Percentiles rank a stretch among this genome's conserved stretches.
Evolutionary conservation across 495 filamentous ascomycete genomes (phyloP).

Genomic region (Penicillium subrubescens): DNA sequence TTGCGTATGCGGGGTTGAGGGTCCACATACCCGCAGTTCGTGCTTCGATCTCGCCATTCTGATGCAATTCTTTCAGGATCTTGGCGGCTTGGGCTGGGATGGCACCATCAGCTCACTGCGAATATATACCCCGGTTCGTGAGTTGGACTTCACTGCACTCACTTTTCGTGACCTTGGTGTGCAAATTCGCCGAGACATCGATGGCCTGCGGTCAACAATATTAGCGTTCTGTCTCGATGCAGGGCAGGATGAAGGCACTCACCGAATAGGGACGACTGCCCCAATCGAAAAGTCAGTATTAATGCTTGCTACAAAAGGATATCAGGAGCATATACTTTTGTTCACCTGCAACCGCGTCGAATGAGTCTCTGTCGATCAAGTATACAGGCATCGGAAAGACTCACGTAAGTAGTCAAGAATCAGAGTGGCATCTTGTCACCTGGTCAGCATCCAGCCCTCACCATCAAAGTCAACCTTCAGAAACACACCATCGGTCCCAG

Average conservation of each 20-base stretch:
- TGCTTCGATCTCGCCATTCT: conserved; percentile 59
- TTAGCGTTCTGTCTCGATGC: background rate
- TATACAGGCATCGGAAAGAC: conserved; percentile 19
- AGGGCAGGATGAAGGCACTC: conserved; percentile 8
- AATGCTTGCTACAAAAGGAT: background rate
- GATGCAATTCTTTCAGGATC: conserved; percentile 63
- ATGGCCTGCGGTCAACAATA: conserved; percentile 46
- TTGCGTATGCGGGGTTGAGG: background rate
- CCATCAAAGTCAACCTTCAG: background rate
- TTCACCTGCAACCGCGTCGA: conserved; percentile 41
- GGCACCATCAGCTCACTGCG: conserved; percentile 10
- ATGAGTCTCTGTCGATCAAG: background rate
- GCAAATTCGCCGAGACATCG: conserved; percentile 66
- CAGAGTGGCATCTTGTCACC: conserved; percentile 27
- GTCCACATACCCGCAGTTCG: conserved; percentile 53
- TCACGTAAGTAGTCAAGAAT: conserved; percentile 63
- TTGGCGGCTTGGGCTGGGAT: conserved; percentile 59
- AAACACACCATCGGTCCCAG: conserved; percentile 44
- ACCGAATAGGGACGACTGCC: conserved; percentile 64
- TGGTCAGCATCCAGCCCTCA: conserved; percentile 5
- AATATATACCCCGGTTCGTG: background rate
- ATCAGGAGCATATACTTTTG: conserved; percentile 51
- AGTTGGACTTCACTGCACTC: conserved; percentile 1
- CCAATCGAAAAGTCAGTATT: conserved; percentile 8
- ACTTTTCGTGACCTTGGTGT: conserved; percentile 69